Evolutionary conservation across 2,329 filamentous ascomycete species (phyloP).

Genomic region (Aureobasidium sp.): DNA sequence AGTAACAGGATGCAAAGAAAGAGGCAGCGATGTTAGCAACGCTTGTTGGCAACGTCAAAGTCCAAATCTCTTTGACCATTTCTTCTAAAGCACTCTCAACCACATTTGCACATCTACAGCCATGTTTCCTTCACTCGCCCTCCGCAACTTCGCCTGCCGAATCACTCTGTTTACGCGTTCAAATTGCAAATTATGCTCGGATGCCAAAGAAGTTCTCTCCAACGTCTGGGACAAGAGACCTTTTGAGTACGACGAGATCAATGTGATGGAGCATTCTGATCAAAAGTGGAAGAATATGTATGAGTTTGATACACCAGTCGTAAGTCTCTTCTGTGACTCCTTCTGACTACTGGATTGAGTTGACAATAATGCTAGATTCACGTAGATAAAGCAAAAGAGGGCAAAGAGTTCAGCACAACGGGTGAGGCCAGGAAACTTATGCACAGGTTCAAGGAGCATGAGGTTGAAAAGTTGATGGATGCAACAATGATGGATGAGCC

Average conservation of each 20-base stretch:
- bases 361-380: slow-evolving; percentile 42
- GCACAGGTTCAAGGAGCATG: slow-evolving; percentile 64
- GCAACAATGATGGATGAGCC: slow-evolving; percentile 32
- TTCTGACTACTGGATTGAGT: background rate
- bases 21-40: background rate
- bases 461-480: slow-evolving; percentile 65
- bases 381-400: slow-evolving; percentile 51
- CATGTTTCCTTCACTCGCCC: slow-evolving; percentile 19
- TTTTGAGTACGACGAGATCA: slow-evolving; percentile 62
- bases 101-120: background rate
- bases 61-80: background rate
- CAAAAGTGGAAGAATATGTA: slow-evolving; percentile 66
- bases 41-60: background rate
- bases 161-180: slow-evolving; percentile 70
- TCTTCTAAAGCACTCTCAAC: background rate
- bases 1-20: too few species aligned
- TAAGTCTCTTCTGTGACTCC: slow-evolving; percentile 33
- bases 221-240: slow-evolving; percentile 60
- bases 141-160: slow-evolving; percentile 37
- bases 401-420: slow-evolving; percentile 47
- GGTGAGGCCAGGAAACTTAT: slow-evolving; percentile 63
- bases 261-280: slow-evolving; percentile 58
- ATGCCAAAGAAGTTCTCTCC: slow-evolving; percentile 61
- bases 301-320: slow-evolving; percentile 76
- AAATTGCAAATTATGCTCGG: slow-evolving; percentile 63